Evolutionary conservation across 495 filamentous ascomycete species (phyloP).

Genomic region (Podospora anserina): DNA sequence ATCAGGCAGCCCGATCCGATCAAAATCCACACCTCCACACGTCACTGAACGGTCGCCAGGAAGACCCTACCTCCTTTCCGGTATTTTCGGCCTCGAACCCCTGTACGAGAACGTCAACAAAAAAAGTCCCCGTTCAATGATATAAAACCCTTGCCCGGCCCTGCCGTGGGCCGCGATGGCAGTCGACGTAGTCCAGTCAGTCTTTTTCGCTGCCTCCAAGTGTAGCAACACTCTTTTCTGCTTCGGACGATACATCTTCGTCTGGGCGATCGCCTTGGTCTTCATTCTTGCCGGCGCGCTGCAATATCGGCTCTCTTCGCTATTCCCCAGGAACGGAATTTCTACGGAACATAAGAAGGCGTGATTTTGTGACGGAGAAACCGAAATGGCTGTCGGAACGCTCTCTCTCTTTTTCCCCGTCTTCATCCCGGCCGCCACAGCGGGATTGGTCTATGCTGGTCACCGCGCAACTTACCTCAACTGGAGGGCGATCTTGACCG

Average conservation of each 20-base stretch:
- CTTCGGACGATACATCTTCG: constrained; percentile 34
- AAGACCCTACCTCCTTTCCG: not conserved
- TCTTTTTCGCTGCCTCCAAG: constrained; percentile 21
- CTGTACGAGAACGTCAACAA: not conserved
- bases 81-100: not conserved
- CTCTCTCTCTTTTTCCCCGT: constrained; percentile 38
- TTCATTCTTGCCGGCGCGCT: constrained; percentile 34
- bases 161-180: constrained; percentile 19
- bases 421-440: constrained; percentile 35
- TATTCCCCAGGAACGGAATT: not conserved
- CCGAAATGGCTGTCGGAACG: constrained; percentile 42
- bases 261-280: constrained; percentile 41
- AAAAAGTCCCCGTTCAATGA: not conserved
- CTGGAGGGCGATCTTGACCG: constrained; percentile 30
- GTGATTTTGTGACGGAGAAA: not conserved
- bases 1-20: not conserved
- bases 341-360: not conserved
- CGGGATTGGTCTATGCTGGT: constrained; percentile 39
- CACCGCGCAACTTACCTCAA: constrained; percentile 38
- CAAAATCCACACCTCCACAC: not conserved
- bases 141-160: not conserved
- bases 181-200: not conserved
- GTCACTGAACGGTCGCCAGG: not conserved
- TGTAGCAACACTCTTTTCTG: constrained; percentile 41
- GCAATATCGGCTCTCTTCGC: constrained; percentile 17